These are phyloP conservation scores for Boletus rubroflammeus DNA, from an alignment of 768 basidiomycete species.

Conservation along the genomic window DNA sequence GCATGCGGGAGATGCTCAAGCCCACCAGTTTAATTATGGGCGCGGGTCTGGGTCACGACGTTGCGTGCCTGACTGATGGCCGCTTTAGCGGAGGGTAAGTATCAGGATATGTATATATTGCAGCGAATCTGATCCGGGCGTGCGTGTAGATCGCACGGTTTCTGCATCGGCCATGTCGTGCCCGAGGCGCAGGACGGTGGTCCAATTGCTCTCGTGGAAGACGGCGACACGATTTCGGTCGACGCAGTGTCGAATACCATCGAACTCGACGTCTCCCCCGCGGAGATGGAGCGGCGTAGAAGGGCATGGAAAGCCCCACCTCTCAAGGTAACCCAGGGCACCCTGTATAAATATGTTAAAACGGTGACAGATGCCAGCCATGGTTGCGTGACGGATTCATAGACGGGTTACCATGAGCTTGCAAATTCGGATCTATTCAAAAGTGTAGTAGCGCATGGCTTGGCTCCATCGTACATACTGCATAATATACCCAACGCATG, in stretches of 20 bases:
- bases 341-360: constrained; percentile 87
- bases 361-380: constrained; percentile 86
- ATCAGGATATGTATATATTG: constrained; percentile 10
- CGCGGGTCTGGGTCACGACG: constrained; percentile 92
- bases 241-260: constrained; percentile 87
- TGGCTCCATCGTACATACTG: constrained; percentile 1
- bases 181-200: constrained; percentile 95
- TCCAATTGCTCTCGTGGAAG: constrained; percentile 84
- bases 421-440: constrained; percentile 9
- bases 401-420: constrained; percentile 22
- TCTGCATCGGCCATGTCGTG: constrained; percentile 95
- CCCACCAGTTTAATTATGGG: constrained; percentile 99
- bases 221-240: constrained; percentile 84
- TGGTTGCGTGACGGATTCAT: constrained; percentile 89
- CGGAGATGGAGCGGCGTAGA: constrained; percentile 73
- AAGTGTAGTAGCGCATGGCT: constrained; percentile 1
- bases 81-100: constrained; percentile 96
- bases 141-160: constrained; percentile 79
- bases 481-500: background rate
- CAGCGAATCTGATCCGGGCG: constrained; percentile 13
- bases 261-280: constrained; percentile 69
- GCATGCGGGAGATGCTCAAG: constrained; percentile 99
- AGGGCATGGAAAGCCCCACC: constrained; percentile 80
- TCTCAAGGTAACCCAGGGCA: constrained; percentile 77
- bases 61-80: constrained; percentile 96